Evolutionary conservation across 371 early-diverging fungal genomes (phyloP).

Genomic region (Amoeboaphelidium occidentale): DNA sequence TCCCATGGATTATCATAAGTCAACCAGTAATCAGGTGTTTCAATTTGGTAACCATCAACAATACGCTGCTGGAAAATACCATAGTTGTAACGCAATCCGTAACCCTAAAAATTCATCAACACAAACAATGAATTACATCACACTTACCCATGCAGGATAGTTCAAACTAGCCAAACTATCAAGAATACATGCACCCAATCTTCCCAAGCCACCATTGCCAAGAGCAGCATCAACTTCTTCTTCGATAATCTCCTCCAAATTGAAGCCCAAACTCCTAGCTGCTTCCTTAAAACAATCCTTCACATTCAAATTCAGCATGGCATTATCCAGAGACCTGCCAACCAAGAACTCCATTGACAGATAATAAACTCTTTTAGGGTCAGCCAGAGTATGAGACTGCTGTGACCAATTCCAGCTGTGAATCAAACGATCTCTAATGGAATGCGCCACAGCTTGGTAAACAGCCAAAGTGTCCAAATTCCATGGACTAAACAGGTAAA

Average conservation of each 20-base stretch:
- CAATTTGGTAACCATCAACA: constrained; percentile 67
- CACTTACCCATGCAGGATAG: constrained; percentile 32
- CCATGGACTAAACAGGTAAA: no score
- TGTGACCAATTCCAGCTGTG: constrained; percentile 68
- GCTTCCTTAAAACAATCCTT: constrained; percentile 39
- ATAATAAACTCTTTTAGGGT: constrained; percentile 76
- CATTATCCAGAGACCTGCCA: constrained; percentile 80
- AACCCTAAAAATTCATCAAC: constrained; percentile 6
- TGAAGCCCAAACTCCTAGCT: constrained; percentile 44
- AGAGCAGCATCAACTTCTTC: constrained; percentile 77
- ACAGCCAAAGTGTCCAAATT: constrained; percentile 45
- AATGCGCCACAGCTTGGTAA: constrained; percentile 59
- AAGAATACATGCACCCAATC: constrained; percentile 11
- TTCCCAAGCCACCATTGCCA: constrained; percentile 74
- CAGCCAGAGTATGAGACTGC: constrained; percentile 29
- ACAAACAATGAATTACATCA: background rate
- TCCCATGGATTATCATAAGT: constrained; percentile 79
- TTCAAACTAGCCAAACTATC: constrained; percentile 67
- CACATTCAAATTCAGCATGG: constrained; percentile 47
- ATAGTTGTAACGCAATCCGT: constrained; percentile 46
- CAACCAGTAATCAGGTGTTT: constrained; percentile 71
- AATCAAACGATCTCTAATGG: constrained; percentile 61
- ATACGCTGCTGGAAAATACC: constrained; percentile 75
- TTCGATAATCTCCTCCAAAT: constrained; percentile 55
- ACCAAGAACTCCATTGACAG: constrained; percentile 78